phyloP scores from a whole-genome alignment of 768 basidiomycete species.

The Psilocybe tampanensis region DNA sequence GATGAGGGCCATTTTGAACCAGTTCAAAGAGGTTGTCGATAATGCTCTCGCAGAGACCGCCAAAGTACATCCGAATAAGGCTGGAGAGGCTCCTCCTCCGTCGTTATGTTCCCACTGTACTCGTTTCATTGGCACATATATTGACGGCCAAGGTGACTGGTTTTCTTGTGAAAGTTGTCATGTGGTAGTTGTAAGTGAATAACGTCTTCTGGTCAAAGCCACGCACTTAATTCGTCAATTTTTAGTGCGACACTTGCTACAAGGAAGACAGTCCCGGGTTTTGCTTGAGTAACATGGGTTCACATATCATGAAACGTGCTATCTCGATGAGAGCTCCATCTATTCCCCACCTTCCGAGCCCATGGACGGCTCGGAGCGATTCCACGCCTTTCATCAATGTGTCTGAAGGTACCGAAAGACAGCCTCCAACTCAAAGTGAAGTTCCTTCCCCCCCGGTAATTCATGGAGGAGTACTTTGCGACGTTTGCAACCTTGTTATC shows the following conservation, averaged over 20 bases:
- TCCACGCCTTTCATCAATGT: not conserved
- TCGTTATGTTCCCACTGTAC: slow-evolving; percentile 38
- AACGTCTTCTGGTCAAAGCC: not conserved
- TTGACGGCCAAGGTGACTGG: slow-evolving; percentile 29
- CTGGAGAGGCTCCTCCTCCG: slow-evolving; percentile 16
- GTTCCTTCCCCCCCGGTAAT: slow-evolving; percentile 33
- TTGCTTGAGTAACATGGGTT: slow-evolving; percentile 30
- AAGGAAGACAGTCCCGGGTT: slow-evolving; percentile 17
- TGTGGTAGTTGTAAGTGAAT: slow-evolving; percentile 35
- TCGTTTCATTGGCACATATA: slow-evolving; percentile 20
- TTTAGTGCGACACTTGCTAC: slow-evolving; percentile 38
- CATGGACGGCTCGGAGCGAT: slow-evolving; percentile 13
- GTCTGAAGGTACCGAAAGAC: not conserved
- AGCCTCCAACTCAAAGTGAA: not conserved
- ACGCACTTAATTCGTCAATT: slow-evolving; percentile 6
- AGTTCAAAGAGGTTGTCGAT: slow-evolving; percentile 60
- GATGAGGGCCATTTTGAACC: slow-evolving; percentile 44
- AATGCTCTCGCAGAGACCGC: slow-evolving; percentile 32
- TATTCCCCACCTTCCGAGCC: slow-evolving; percentile 24
- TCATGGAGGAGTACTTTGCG: slow-evolving; percentile 66
- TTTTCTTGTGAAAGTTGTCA: slow-evolving; percentile 39
- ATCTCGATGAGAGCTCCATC: slow-evolving; percentile 3
- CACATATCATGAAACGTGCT: slow-evolving; percentile 29
- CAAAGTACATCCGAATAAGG: not conserved
- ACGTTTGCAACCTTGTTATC: slow-evolving; percentile 58